Conservation (phyloP, 306 rosid genomes). For the Amphicarpaea edgeworthii region DNA sequence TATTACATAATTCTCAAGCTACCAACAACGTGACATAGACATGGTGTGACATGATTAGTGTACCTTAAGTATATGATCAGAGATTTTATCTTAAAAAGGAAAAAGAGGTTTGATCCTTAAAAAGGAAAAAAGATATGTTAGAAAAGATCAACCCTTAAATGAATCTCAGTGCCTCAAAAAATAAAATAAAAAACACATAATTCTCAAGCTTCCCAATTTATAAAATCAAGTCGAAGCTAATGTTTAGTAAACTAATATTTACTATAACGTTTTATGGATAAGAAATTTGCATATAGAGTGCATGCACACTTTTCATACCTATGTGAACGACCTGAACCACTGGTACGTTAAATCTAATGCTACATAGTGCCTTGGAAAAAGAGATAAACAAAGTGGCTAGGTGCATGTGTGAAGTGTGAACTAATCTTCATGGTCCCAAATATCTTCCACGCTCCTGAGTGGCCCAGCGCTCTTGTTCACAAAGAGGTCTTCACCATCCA, state of each 20-base stretch:
- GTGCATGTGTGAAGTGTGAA: conserved; percentile 33
- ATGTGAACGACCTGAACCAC: conserved; percentile 29
- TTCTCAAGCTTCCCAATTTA: conserved; percentile 11
- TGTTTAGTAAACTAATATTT: background rate
- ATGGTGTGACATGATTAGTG: no score
- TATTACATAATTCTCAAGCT: conserved; percentile 9
- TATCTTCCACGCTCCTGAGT: conserved; percentile 46
- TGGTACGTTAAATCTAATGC: conserved; percentile 33
- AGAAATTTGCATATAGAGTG: conserved; percentile 17
- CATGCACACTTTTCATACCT: conserved; percentile 2
- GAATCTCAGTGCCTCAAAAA: no score
- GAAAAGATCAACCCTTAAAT: no score
- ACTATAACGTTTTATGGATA: background rate
- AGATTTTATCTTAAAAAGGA: no score
- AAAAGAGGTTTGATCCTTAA: no score
- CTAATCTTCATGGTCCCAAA: conserved; percentile 62
- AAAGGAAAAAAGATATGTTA: no score
- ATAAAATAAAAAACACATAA: no score
- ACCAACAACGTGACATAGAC: no score
- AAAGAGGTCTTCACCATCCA: conserved; percentile 56
- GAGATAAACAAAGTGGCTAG: background rate
- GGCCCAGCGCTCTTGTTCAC: conserved; percentile 58
- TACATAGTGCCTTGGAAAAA: background rate
- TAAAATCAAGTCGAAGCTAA: background rate
- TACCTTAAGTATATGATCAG: no score